Conservation (phyloP, 2,329 filamentous ascomycete species). For the Fonsecaea multimorphosa region DNA sequence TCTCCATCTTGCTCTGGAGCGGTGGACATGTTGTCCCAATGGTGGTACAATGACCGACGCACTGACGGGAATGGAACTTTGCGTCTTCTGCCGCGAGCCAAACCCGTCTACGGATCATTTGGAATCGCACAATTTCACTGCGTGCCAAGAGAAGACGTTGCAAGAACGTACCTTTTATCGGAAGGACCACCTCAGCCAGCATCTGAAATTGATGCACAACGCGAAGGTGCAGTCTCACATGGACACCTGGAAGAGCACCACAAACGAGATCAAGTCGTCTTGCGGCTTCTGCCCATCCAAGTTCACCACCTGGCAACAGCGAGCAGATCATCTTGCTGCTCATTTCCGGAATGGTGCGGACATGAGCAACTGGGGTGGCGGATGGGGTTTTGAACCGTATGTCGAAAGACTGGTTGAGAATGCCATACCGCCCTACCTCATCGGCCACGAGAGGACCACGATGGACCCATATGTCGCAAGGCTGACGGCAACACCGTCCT, state of each 20-base stretch:
- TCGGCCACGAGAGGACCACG: constrained; percentile 44
- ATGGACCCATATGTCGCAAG: constrained; percentile 41
- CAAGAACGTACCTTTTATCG: constrained; percentile 66
- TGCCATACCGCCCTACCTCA: constrained; percentile 47
- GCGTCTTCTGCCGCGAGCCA: constrained; percentile 63
- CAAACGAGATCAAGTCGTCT: constrained; percentile 55
- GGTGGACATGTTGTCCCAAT: constrained; percentile 65
- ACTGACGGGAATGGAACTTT: constrained; percentile 46
- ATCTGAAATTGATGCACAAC: constrained; percentile 62
- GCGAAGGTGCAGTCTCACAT: constrained; percentile 57
- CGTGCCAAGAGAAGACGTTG: constrained; percentile 65
- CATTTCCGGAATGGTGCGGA: constrained; percentile 49
- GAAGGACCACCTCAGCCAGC: constrained; percentile 64
- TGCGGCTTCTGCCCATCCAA: constrained; percentile 46
- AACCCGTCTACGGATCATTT: constrained; percentile 63
- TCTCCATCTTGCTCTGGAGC: constrained; percentile 62
- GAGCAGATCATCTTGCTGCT: constrained; percentile 49
- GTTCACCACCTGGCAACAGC: constrained; percentile 43
- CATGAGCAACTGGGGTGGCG: constrained; percentile 48
- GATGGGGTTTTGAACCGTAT: constrained; percentile 48
- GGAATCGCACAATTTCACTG: constrained; percentile 64
- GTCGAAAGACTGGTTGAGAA: constrained; percentile 45
- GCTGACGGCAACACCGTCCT: constrained; percentile 25
- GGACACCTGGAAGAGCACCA: constrained; percentile 61
- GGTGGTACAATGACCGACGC: constrained; percentile 57